A percentile compares a stretch with the other conserved stretches of the same genome.
These are phyloP conservation scores for Cercospora sp. DNA, from an alignment of 2,329 filamentous ascomycete genomes.

Conservation along the genomic window DNA sequence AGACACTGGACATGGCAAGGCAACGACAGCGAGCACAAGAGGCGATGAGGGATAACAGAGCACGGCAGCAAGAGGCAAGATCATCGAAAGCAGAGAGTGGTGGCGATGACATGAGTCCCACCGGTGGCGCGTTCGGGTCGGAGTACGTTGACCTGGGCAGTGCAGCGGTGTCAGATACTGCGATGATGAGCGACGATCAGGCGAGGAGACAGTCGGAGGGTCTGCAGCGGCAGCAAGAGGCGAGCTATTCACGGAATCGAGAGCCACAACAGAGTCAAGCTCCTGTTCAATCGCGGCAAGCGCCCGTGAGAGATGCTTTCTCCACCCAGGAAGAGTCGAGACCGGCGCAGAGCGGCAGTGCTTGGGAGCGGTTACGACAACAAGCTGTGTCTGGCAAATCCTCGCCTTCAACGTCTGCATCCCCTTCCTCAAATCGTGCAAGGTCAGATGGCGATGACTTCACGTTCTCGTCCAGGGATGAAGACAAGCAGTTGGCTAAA, in stretches of 20 bases:
- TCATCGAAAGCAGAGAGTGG: conserved; percentile 2
- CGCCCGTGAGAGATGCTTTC: conserved; percentile 4
- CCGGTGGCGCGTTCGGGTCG: conserved; percentile 37
- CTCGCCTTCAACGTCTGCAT: conserved; percentile 27
- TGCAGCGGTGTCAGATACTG: conserved; percentile 24
- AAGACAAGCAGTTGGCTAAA: conserved; percentile 47
- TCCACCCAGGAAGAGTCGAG: neutral
- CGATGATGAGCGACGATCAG: conserved; percentile 37
- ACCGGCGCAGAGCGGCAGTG: conserved; percentile 36
- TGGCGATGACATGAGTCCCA: conserved; percentile 45
- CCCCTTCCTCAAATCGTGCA: conserved; percentile 26
- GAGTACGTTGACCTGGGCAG: conserved; percentile 36
- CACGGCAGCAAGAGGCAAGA: conserved; percentile 4
- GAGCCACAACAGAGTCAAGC: neutral
- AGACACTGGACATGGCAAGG: conserved; percentile 36
- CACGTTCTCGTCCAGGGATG: conserved; percentile 45
- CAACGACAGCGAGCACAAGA: conserved; percentile 33
- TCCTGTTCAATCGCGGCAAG: neutral
- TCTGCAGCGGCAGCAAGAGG: conserved; percentile 15
- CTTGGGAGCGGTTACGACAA: conserved; percentile 49
- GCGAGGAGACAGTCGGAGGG: conserved; percentile 20
- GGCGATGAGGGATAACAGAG: conserved; percentile 22
- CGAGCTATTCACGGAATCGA: conserved; percentile 10
- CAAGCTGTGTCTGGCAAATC: conserved; percentile 27
- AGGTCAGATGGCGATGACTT: conserved; percentile 46